Evolutionary conservation across 225 moss, liverwort and hornwort genomes (phyloP), one percentile per base, ranked within the genome.

Genomic region (Sphagnum tenellum): DNA sequence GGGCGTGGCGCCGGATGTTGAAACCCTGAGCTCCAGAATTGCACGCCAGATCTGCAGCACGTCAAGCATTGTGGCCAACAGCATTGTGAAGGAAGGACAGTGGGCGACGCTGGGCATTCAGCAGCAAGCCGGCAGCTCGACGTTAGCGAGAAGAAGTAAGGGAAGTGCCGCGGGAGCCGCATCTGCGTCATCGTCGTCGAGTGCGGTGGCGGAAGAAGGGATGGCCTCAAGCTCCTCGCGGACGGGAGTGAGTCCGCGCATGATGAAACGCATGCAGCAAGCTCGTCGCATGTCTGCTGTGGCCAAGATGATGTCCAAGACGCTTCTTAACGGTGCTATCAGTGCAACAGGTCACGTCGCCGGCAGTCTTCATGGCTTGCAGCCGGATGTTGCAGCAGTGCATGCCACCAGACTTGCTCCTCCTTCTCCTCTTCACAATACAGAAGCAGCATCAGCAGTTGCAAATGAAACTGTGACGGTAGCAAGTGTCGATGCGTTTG

Each of bases 281-380:
- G 94, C 91, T 5, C 89, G 91, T 5, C 87, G 91, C 0, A 91
- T 94, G 94, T 94, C 94, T 0, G 94, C 91, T 0, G 86, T 94
- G 0, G 91, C 87, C 6, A 94, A 94, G 68, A 46, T 94, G 0
- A 44, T 94, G 64, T 94, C 94, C 1, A 76, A 71, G 47, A 89
- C 89, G 0, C 70, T 94, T 1, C 66, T 94, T 7, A 91, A 84
- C 63, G 94, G 94, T 0, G 83, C 89, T 0, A 88, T 94, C 4
- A 89, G 77, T 2, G 89, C 94, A 0, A 71, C 83, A 0, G 85
- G 87, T 0, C 94, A 94, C 48, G 91, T 94, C 3, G 83, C 91
- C 0, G 79, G 69, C 5, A 60, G 62, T 3, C 51, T 88, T 0
- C 29, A 29, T 29, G 29, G 29, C 29, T 29, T 29, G 29, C 29